These are phyloP conservation scores for Pyrus communis DNA, from an alignment of 306 rosid genomes.

Conservation along the genomic window DNA sequence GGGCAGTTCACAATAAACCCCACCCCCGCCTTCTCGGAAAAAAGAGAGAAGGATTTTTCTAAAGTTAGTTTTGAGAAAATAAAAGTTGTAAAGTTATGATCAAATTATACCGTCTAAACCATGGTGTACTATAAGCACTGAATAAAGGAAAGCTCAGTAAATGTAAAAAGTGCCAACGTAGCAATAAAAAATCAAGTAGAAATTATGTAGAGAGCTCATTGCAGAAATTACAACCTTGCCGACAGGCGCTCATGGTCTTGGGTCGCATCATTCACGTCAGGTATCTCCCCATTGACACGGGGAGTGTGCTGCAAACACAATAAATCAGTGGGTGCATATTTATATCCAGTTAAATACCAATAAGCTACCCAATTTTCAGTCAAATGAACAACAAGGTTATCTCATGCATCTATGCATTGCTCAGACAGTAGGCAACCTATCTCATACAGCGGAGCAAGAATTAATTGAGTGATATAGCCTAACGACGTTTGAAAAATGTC, in stretches of 20 bases:
- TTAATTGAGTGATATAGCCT: background rate
- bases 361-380: conserved; percentile 9
- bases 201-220: background rate
- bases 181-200: background rate
- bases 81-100: background rate
- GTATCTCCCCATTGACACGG: conserved; percentile 89
- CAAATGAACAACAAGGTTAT: background rate
- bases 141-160: background rate
- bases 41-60: background rate
- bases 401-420: background rate
- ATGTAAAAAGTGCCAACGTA: background rate
- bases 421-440: background rate
- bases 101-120: background rate
- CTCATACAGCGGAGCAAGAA: background rate
- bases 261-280: conserved; percentile 88
- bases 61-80: background rate
- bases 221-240: conserved; percentile 53
- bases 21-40: background rate
- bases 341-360: conserved; percentile 11
- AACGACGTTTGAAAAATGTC: background rate
- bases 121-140: background rate
- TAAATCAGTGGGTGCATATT: conserved; percentile 25
- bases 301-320: conserved; percentile 83
- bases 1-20: background rate
- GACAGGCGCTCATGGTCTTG: conserved; percentile 75